Evolutionary conservation across 805 yeast genomes (phyloP).

Genomic region (Wickerhamomyces tratensis): DNA sequence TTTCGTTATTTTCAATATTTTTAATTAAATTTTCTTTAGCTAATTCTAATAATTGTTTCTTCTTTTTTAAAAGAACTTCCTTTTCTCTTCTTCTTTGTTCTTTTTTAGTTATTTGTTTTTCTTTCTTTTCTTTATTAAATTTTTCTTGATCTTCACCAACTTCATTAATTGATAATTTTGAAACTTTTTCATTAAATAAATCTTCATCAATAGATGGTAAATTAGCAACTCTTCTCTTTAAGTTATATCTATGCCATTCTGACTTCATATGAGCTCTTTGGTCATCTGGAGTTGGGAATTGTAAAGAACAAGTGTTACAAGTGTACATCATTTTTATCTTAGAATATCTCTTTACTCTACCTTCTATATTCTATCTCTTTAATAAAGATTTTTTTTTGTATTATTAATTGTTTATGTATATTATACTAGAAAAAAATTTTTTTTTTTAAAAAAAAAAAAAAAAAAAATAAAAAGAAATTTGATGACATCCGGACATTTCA

Average conservation of each 20-base stretch:
- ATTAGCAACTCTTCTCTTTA: slow-evolving; percentile 87
- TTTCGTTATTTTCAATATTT: slow-evolving; percentile 12
- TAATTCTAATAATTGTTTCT: slow-evolving; percentile 27
- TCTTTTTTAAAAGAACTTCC: slow-evolving; percentile 31
- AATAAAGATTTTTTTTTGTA: too few relatives aligned
- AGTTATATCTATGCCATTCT: slow-evolving; percentile 96
- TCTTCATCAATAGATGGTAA: slow-evolving; percentile 66
- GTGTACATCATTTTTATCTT: slow-evolving; percentile 30
- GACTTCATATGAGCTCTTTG: slow-evolving; percentile 93
- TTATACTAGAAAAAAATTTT: too few relatives aligned
- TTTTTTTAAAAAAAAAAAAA: too few relatives aligned
- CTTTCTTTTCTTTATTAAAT: slow-evolving; percentile 7
- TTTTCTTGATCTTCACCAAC: slow-evolving; percentile 12
- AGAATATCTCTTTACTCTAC: too few relatives aligned
- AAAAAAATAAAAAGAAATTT: too few relatives aligned
- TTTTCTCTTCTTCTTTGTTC: slow-evolving; percentile 32
- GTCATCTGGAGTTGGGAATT: slow-evolving; percentile 62
- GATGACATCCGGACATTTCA: too few relatives aligned
- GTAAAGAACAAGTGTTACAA: slow-evolving; percentile 82
- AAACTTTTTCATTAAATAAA: slow-evolving; percentile 61
- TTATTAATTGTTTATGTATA: too few relatives aligned
- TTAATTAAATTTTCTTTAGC: slow-evolving; percentile 30
- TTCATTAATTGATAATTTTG: slow-evolving; percentile 15
- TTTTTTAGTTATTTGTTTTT: slow-evolving; percentile 28
- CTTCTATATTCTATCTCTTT: too few relatives aligned